Conservation (phyloP, 2,329 filamentous ascomycete genomes). For the Exophiala lecanii-corni region DNA sequence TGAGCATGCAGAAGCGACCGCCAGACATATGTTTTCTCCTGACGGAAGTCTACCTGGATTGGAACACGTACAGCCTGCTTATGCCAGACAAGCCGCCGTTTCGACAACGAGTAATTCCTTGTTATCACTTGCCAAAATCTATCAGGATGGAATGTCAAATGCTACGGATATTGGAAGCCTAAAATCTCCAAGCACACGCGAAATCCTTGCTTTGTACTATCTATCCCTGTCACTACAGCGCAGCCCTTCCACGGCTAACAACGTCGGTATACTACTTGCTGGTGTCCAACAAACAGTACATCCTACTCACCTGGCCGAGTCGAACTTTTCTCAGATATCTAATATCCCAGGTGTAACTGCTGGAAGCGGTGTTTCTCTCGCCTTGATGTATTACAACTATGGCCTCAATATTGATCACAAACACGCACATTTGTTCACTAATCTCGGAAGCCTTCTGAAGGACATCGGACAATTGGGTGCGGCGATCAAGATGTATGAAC, state of each 20-base stretch:
- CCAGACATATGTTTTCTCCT: conserved; percentile 73
- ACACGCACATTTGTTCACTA: conserved; percentile 95
- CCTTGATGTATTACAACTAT: conserved; percentile 92
- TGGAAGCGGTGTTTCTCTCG: conserved; percentile 81
- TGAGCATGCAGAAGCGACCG: conserved; percentile 75
- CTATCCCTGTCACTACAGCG: conserved; percentile 89
- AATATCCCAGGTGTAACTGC: conserved; percentile 66
- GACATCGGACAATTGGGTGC: conserved; percentile 89
- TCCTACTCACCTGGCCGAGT: conserved; percentile 35
- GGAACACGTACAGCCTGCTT: conserved; percentile 63
- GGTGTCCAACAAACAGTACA: conserved; percentile 70
- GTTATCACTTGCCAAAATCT: conserved; percentile 92
- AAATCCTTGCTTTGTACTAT: conserved; percentile 93
- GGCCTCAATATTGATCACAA: conserved; percentile 78
- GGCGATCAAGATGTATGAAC: conserved; percentile 95
- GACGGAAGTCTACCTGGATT: conserved; percentile 77
- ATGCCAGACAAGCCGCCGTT: conserved; percentile 72
- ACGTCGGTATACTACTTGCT: conserved; percentile 94
- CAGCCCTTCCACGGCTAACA: conserved; percentile 95
- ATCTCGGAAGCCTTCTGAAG: conserved; percentile 89
- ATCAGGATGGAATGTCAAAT: conserved; percentile 79
- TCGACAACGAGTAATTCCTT: conserved; percentile 95
- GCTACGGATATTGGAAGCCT: conserved; percentile 52
- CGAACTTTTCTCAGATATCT: conserved; percentile 27
- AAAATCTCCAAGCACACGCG: conserved; percentile 72